These are phyloP conservation scores for Macrolepiota dolichaula DNA, from an alignment of 768 basidiomycete genomes.

Conservation along the genomic window DNA sequence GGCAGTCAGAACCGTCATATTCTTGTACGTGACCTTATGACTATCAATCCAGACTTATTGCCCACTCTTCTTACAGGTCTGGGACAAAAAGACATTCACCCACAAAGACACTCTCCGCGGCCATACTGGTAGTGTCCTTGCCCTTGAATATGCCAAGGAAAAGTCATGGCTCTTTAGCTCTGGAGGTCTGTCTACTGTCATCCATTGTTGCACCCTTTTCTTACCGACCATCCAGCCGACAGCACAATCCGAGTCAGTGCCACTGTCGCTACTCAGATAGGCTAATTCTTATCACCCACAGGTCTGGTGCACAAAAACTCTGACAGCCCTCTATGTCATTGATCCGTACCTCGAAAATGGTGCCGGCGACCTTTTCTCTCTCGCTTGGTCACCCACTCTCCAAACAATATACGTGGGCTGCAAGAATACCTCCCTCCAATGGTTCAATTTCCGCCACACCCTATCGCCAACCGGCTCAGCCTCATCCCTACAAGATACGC, in stretches of 20 bases:
- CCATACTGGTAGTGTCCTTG: conserved; percentile 82
- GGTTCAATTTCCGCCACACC: conserved; percentile 58
- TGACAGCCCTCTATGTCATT: conserved; percentile 68
- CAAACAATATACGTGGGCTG: conserved; percentile 84
- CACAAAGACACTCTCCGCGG: conserved; percentile 69
- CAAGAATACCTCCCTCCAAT: conserved; percentile 91
- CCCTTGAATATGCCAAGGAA: conserved; percentile 70
- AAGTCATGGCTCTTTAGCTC: conserved; percentile 88
- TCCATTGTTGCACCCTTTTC: conserved; percentile 2
- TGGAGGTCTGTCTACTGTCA: conserved; percentile 52
- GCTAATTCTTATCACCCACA: conserved; percentile 24
- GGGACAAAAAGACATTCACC: conserved; percentile 72
- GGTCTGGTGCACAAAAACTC: conserved; percentile 79
- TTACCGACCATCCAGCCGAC: conserved; percentile 55
- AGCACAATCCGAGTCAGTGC: conserved; percentile 76
- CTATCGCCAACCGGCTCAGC: conserved; percentile 14
- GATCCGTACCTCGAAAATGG: conserved; percentile 76
- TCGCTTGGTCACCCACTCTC: conserved; percentile 68
- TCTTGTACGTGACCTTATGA: conserved; percentile 41
- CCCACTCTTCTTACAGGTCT: conserved; percentile 56
- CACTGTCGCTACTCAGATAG: background rate
- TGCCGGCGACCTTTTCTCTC: conserved; percentile 85
- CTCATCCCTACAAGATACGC: conserved; percentile 16
- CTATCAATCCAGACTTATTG: background rate
- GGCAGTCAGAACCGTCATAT: conserved; percentile 80